A percentile compares a stretch with the other conserved stretches of the same genome.
phyloP scores from a whole-genome alignment of 495 filamentous ascomycete genomes.

The Talaromyces thailandensis region DNA sequence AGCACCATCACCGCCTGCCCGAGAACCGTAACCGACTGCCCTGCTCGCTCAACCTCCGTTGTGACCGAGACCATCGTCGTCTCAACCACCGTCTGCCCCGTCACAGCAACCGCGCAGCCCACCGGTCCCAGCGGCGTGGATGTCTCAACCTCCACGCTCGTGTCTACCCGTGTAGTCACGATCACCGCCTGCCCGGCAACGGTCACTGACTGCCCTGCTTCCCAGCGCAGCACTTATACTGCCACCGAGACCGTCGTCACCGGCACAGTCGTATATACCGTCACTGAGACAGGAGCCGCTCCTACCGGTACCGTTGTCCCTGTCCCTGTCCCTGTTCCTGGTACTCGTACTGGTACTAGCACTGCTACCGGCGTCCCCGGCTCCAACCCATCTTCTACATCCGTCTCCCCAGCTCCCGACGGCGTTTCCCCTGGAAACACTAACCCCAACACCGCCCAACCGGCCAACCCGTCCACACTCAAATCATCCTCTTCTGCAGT shows the following conservation, averaged over 20 bases:
- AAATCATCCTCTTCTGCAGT: neutral
- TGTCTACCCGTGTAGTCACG: conserved; percentile 12
- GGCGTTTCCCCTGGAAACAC: neutral
- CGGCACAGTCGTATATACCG: conserved; percentile 4
- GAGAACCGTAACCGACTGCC: conserved; percentile 18
- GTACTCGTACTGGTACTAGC: no score
- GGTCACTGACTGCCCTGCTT: conserved; percentile 16
- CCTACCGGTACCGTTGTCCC: neutral
- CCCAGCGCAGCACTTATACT: conserved; percentile 12
- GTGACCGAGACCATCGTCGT: conserved; percentile 20
- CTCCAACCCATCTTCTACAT: neutral
- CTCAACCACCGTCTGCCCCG: conserved; percentile 21
- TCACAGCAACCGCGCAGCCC: conserved; percentile 11
- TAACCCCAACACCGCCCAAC: neutral
- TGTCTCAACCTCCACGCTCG: conserved; percentile 11
- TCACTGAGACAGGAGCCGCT: neutral
- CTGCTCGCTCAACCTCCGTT: conserved; percentile 11
- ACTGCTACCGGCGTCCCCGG: neutral
- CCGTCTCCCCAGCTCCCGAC: neutral
- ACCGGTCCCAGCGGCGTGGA: neutral
- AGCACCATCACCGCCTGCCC: conserved; percentile 26
- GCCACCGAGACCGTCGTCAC: conserved; percentile 15
- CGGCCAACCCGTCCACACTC: neutral
- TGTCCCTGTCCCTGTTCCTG: no score
- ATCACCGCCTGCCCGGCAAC: conserved; percentile 15